phyloP scores from a whole-genome alignment of 345 rosid species.

The Ceriops tagal region DNA sequence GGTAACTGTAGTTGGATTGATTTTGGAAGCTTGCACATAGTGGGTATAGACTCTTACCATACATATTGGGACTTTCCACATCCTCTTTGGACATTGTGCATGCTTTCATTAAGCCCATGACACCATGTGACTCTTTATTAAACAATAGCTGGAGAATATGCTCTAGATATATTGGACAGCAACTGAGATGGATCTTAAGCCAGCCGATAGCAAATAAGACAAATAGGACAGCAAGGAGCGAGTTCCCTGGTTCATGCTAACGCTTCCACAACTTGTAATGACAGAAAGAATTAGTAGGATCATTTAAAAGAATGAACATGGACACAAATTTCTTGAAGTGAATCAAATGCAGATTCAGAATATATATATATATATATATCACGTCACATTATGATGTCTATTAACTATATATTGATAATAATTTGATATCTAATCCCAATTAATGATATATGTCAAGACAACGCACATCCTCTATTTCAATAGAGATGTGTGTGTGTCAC shows the following conservation, averaged over 20 bases:
- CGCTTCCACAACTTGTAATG: neutral
- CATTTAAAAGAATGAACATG: too few relatives aligned
- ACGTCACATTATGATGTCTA: too few relatives aligned
- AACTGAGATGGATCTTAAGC: neutral
- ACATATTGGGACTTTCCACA: slow-evolving; percentile 24
- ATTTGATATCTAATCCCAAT: too few relatives aligned
- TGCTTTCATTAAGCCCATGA: slow-evolving; percentile 22
- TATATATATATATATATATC: too few relatives aligned
- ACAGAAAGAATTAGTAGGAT: neutral
- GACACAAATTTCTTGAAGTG: neutral
- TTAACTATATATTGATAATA: too few relatives aligned
- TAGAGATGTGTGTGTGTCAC: too few relatives aligned
- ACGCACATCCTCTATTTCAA: too few relatives aligned
- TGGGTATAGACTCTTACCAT: slow-evolving; percentile 6
- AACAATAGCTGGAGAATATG: neutral
- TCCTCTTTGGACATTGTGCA: slow-evolving; percentile 29
- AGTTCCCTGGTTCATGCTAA: neutral
- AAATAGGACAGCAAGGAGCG: slow-evolving; percentile 13
- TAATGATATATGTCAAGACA: too few relatives aligned
- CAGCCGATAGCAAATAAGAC: slow-evolving; percentile 9
- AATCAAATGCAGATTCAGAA: too few relatives aligned
- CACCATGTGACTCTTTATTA: slow-evolving; percentile 23
- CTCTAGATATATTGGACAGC: neutral
- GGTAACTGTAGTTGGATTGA: slow-evolving; percentile 17
- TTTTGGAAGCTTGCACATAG: slow-evolving; percentile 18